Evolutionary conservation across 345 rosid species (phyloP).

Genomic region (Ceriops decandra): DNA sequence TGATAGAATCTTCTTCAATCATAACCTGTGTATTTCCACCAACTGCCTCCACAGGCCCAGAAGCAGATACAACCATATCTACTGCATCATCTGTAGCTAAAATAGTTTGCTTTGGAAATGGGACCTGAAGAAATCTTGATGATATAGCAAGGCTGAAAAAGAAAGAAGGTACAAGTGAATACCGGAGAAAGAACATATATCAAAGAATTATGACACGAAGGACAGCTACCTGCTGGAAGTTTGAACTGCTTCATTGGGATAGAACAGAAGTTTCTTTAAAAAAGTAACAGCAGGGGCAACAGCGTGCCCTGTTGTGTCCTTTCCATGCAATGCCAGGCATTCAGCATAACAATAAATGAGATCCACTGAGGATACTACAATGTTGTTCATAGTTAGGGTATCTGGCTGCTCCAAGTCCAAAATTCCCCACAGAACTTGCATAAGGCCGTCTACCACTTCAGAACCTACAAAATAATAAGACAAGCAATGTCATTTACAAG

Average conservation of each 20-base stretch:
- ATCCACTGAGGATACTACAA: constrained; percentile 87
- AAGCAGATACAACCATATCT: constrained; percentile 52
- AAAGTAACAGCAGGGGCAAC: constrained; percentile 87
- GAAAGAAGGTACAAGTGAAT: constrained; percentile 19
- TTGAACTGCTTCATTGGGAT: constrained; percentile 81
- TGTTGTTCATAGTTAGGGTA: constrained; percentile 85
- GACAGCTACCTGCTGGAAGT: constrained; percentile 87
- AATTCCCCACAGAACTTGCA: constrained; percentile 97
- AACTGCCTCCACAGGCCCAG: constrained; percentile 55
- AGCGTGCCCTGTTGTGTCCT: constrained; percentile 51
- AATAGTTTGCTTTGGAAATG: constrained; percentile 95
- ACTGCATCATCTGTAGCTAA: constrained; percentile 74
- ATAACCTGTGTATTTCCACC: constrained; percentile 68
- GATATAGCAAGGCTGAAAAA: constrained; percentile 90
- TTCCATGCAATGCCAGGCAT: constrained; percentile 81
- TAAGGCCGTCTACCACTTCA: constrained; percentile 84
- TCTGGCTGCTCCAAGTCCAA: constrained; percentile 89
- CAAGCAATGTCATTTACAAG: constrained; percentile 12
- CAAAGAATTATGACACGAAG: neutral
- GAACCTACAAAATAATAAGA: constrained; percentile 51
- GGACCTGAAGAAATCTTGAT: constrained; percentile 97
- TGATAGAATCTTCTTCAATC: constrained; percentile 93
- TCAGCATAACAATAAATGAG: constrained; percentile 93
- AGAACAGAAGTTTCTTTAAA: constrained; percentile 78
- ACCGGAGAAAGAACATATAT: constrained; percentile 2